phyloP scores from a whole-genome alignment of 768 basidiomycete species.

The Termitomyces sp. region DNA sequence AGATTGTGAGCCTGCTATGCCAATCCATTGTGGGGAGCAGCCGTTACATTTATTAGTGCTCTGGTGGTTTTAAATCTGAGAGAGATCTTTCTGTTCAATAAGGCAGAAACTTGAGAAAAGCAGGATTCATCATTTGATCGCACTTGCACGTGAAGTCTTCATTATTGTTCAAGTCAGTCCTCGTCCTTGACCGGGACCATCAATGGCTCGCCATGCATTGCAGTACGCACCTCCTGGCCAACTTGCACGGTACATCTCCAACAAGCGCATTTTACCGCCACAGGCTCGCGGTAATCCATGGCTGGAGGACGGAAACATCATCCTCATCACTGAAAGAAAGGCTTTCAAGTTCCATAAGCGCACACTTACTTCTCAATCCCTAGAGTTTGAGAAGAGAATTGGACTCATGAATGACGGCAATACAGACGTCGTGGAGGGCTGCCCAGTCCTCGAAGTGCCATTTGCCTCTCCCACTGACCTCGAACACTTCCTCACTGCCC shows the following conservation, averaged over 20 bases:
- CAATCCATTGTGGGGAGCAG: no score
- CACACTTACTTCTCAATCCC: background rate
- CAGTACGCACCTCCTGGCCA: background rate
- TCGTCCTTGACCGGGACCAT: background rate
- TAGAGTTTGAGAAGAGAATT: slow-evolving; percentile 1
- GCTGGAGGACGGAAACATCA: slow-evolving; percentile 13
- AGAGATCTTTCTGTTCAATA: no score
- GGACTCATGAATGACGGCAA: slow-evolving; percentile 11
- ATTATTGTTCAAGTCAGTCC: background rate
- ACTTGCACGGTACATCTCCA: slow-evolving; percentile 1
- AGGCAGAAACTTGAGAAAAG: no score
- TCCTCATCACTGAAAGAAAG: slow-evolving; percentile 4
- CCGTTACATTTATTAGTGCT: no score
- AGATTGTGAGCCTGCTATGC: no score
- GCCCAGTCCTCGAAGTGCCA: slow-evolving; percentile 2
- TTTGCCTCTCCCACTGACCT: slow-evolving; percentile 5
- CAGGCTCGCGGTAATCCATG: slow-evolving; percentile 8
- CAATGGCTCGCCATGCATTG: background rate
- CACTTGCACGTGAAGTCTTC: background rate
- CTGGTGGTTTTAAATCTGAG: no score
- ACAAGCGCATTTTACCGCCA: slow-evolving; percentile 4
- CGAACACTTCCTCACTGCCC: slow-evolving; percentile 7
- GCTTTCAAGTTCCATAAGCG: slow-evolving; percentile 11
- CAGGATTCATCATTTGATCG: background rate
- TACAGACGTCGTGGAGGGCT: slow-evolving; percentile 10